Evolutionary conservation across 805 yeast genomes (phyloP).

Genomic region (Zygosaccharomyces siamensis): DNA sequence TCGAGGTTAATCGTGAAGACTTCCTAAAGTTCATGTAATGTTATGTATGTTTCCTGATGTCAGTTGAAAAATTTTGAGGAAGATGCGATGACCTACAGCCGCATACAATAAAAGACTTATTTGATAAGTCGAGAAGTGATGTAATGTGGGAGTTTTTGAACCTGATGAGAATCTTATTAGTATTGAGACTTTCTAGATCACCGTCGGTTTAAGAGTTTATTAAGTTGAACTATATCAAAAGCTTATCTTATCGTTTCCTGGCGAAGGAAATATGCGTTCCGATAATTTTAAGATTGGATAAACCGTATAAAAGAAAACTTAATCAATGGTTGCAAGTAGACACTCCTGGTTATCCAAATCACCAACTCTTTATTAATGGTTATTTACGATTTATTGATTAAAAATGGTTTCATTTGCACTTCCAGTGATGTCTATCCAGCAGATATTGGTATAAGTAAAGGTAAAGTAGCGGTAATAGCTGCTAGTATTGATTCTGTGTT

Average conservation of each 20-base stretch:
- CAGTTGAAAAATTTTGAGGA: not conserved
- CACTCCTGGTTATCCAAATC: not conserved
- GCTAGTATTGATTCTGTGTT: slow-evolving; percentile 19
- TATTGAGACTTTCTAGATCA: not conserved
- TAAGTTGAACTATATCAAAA: not conserved
- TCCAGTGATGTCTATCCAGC: slow-evolving; percentile 25
- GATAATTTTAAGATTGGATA: not conserved
- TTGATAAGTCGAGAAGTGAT: too few species aligned
- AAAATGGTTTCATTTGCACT: slow-evolving; percentile 13
- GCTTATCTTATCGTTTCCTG: slow-evolving; percentile 4
- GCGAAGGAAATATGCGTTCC: slow-evolving; percentile 1
- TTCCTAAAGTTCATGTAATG: not conserved
- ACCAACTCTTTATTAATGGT: slow-evolving; percentile 3
- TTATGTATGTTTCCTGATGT: not conserved
- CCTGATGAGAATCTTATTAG: not conserved
- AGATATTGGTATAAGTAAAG: slow-evolving; percentile 40
- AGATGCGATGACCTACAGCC: slow-evolving; percentile 4
- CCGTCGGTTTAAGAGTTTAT: not conserved
- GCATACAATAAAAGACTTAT: not conserved
- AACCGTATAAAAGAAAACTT: not conserved
- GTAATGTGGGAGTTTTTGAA: not conserved
- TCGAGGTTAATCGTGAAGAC: not conserved
- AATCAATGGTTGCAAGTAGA: not conserved
- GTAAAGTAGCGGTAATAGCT: slow-evolving; percentile 38
- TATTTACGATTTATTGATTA: slow-evolving; percentile 16